Base-by-base conservation (phyloP, 768 basidiomycete species). In the Rhizopogon roseolus region DNA sequence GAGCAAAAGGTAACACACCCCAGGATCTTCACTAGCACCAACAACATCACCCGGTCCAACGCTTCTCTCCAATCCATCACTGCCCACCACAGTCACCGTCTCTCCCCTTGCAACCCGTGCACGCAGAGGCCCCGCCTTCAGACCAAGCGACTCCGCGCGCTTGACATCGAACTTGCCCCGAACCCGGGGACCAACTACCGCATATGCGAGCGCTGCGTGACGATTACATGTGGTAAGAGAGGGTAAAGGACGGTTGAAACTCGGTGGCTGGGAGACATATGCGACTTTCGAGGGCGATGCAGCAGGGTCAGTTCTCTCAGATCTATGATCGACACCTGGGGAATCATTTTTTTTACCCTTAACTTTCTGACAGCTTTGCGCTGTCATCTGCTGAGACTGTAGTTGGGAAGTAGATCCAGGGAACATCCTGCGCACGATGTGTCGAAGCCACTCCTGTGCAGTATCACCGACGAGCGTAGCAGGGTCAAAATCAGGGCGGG, bases 81-180 rank as follows among this genome's bases (percentile, higher is more conserved):
- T 13, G 6, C 6, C 44, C 17, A 45, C 29, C 17, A 68, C 75
- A 0, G 79, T 82, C 37, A 94, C 74, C 0, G 75, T 66, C 63
- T 86, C 73, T 8, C 94, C 93, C 49, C 67, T 78, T 4, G 82
- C 77, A n/a, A 96, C 70, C 50, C 66, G 70, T 1, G 74, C 77
- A n/a, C 90, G 76, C 9, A 81, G 53, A 5, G 77, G 78, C 0
- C 90, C 88, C 1, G 64, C 63, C 3, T 80, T 79, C 2, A 98
- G 70, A 5, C 86, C 85, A 2, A 93, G 73, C 41, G 72, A 79
- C 8, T 45, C 44, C 11, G 44, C 44, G 11, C 17, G 44, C 11
- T 45, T 45, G 11, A 45, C 83, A 56, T 93, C 79, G 63, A 98
- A 96, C 66, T 89, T 91, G 8, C 81, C 81, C 0, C 81, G 79